phyloP scores from a whole-genome alignment of 108 stramenopile genomes.

The Skeletonema costatum region DNA sequence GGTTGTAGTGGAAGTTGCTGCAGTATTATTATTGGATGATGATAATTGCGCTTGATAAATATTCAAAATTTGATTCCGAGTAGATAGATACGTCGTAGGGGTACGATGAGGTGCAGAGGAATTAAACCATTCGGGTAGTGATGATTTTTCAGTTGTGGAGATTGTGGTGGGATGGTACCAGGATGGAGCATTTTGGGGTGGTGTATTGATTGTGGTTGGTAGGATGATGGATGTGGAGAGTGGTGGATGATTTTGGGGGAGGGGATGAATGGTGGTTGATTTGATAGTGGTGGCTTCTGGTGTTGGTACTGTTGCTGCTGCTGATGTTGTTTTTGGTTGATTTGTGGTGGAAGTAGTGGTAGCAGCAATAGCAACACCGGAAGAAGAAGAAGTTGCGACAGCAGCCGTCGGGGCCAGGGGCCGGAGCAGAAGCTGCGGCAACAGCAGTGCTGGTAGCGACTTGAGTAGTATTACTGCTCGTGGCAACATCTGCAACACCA shows the following conservation, averaged over 20 bases:
- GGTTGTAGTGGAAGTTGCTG: neutral
- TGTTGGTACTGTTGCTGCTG: neutral
- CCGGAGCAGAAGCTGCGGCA: neutral
- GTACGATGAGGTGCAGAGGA: constrained; percentile 76
- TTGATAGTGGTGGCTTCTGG: constrained; percentile 3
- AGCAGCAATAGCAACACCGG: too few species aligned
- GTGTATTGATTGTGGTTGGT: constrained; percentile 32
- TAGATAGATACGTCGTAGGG: constrained; percentile 55
- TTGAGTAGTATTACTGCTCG: neutral
- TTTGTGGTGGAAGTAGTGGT: neutral
- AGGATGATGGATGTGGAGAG: constrained; percentile 38
- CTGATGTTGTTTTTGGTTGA: neutral
- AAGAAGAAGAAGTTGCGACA: constrained; percentile 1
- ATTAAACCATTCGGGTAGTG: constrained; percentile 90
- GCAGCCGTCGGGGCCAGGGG: neutral
- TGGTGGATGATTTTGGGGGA: constrained; percentile 23
- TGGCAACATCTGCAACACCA: constrained; percentile 1
- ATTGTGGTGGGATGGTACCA: constrained; percentile 71
- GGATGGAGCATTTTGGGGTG: constrained; percentile 55
- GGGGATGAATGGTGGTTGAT: constrained; percentile 9
- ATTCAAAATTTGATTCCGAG: constrained; percentile 61
- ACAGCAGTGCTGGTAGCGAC: neutral
- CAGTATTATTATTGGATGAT: neutral
- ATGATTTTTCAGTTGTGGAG: constrained; percentile 69
- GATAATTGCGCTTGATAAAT: constrained; percentile 8